A percentile compares a stretch with the other conserved stretches of the same genome.
phyloP scores from a whole-genome alignment of 2,329 filamentous ascomycete species.

The Fusarium udum region DNA sequence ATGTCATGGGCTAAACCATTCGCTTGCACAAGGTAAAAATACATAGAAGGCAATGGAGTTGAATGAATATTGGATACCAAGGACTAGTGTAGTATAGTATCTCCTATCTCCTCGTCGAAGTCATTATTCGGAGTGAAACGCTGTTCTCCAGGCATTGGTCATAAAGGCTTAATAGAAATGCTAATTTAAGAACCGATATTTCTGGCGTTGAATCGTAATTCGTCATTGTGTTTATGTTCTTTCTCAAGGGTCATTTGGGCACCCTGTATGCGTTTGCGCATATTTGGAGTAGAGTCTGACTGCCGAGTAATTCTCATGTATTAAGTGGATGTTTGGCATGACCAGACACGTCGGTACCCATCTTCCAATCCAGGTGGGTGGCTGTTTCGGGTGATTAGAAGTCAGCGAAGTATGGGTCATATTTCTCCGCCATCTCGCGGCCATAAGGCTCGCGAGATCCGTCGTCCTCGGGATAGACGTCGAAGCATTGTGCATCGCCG shows the following conservation, averaged over 20 bases:
- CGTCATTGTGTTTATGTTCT: slow-evolving; percentile 1
- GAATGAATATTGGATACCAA: not conserved
- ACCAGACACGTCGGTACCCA: not conserved
- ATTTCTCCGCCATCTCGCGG: slow-evolving; percentile 72
- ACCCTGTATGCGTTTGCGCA: not conserved
- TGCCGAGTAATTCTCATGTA: not conserved
- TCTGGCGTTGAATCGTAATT: slow-evolving; percentile 21
- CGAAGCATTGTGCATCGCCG: slow-evolving; percentile 83
- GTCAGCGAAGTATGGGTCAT: slow-evolving; percentile 75
- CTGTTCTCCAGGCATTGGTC: slow-evolving; percentile 22
- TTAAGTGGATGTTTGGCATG: not conserved
- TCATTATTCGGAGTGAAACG: slow-evolving; percentile 21
- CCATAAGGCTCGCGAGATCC: slow-evolving; percentile 72
- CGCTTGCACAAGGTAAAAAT: not conserved
- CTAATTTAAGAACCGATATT: slow-evolving; percentile 11
- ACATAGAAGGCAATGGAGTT: slow-evolving; percentile 2
- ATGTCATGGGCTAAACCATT: not conserved
- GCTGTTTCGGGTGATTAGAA: slow-evolving; percentile 54
- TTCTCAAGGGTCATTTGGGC: not conserved
- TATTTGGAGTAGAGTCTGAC: not conserved
- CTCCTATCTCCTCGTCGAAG: not conserved
- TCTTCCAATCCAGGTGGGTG: not conserved
- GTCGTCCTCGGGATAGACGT: slow-evolving; percentile 82
- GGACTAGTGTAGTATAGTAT: not conserved
- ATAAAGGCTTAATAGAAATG: slow-evolving; percentile 7